Conservation (phyloP, 768 basidiomycete species). For the Clitopilus passeckerianus region DNA sequence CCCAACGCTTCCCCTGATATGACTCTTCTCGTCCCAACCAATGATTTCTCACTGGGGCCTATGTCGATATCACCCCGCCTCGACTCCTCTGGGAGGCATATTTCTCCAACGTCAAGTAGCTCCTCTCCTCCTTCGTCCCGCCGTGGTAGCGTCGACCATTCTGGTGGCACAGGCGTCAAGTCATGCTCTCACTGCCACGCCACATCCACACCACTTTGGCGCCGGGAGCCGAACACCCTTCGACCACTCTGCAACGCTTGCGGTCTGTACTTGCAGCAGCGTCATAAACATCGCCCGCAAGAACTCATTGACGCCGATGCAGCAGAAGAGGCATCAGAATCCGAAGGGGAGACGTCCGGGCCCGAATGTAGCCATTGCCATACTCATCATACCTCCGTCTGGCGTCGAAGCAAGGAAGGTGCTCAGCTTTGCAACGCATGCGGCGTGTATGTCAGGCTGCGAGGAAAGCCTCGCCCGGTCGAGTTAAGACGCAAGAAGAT, state of each 20-base stretch:
- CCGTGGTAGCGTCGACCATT: slow-evolving; percentile 22
- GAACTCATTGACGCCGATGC: slow-evolving; percentile 45
- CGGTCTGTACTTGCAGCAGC: slow-evolving; percentile 41
- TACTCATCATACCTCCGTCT: slow-evolving; percentile 45
- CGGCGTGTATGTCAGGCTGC: slow-evolving; percentile 42
- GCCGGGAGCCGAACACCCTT: slow-evolving; percentile 38
- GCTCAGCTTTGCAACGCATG: slow-evolving; percentile 48
- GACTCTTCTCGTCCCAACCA: slow-evolving; percentile 30
- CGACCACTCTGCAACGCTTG: slow-evolving; percentile 44
- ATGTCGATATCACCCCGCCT: background rate
- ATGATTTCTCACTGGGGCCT: slow-evolving; percentile 5
- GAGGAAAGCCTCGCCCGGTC: slow-evolving; percentile 41
- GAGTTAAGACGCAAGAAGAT: slow-evolving; percentile 42
- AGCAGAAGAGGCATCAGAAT: slow-evolving; percentile 33
- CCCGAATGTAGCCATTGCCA: slow-evolving; percentile 47
- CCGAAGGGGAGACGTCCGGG: slow-evolving; percentile 33
- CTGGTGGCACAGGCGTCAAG: slow-evolving; percentile 21
- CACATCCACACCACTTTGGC: slow-evolving; percentile 44
- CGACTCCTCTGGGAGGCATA: slow-evolving; percentile 14
- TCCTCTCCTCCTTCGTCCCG: slow-evolving; percentile 20
- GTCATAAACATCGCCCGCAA: slow-evolving; percentile 41
- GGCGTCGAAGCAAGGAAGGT: slow-evolving; percentile 45
- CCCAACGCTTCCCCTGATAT: slow-evolving; percentile 13
- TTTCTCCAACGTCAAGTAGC: slow-evolving; percentile 14
- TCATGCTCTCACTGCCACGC: slow-evolving; percentile 43